These are phyloP conservation scores for Cystofilobasidium capitatum DNA, from an alignment of 768 basidiomycete genomes.

Conservation along the genomic window DNA sequence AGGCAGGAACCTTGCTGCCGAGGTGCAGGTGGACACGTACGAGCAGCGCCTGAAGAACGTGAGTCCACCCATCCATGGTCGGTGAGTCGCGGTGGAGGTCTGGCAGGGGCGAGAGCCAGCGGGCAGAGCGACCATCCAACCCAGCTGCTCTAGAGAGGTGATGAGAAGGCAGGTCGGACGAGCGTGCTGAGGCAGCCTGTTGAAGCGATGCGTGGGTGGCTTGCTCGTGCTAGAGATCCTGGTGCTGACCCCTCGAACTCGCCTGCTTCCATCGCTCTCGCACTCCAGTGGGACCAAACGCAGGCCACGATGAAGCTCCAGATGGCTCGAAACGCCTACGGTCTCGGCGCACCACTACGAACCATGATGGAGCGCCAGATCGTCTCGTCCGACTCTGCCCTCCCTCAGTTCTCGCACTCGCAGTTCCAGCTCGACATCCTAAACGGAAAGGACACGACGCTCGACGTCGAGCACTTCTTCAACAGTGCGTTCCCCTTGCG, in stretches of 20 bases:
- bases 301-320: conserved; percentile 79
- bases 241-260: background rate
- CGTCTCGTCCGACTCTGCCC: conserved; percentile 40
- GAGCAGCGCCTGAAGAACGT: conserved; percentile 70
- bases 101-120: background rate
- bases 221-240: background rate
- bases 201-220: too few species aligned
- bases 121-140: too few species aligned
- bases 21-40: conserved; percentile 55
- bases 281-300: conserved; percentile 76
- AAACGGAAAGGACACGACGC: conserved; percentile 14
- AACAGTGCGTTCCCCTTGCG: background rate
- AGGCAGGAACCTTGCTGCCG: conserved; percentile 65
- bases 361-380: conserved; percentile 89
- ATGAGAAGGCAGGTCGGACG: background rate
- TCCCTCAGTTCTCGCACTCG: conserved; percentile 21
- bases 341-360: conserved; percentile 79
- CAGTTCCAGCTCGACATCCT: conserved; percentile 28
- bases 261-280: background rate
- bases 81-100: background rate
- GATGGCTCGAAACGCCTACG: conserved; percentile 71
- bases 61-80: conserved; percentile 31
- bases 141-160: background rate
- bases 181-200: too few species aligned
- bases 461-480: conserved; percentile 25